These are phyloP conservation scores for Metschnikowia hibisci DNA, from an alignment of 805 yeast genomes.

Conservation along the genomic window DNA sequence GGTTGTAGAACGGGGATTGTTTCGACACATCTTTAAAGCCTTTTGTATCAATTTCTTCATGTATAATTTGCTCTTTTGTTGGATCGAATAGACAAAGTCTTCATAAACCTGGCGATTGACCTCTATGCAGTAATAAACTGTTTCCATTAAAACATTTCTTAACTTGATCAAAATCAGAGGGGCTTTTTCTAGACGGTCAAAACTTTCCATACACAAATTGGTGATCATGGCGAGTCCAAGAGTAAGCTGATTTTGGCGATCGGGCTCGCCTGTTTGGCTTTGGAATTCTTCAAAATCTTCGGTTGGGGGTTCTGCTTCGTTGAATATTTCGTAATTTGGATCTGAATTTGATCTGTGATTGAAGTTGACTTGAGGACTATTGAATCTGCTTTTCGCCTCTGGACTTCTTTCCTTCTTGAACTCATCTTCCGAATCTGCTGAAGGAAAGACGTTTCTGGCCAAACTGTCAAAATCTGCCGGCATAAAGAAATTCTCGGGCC, in stretches of 20 bases:
- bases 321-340: too few species aligned
- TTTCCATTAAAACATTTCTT: slow-evolving; percentile 11
- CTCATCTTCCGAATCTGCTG: too few species aligned
- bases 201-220: slow-evolving; percentile 12
- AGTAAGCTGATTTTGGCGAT: slow-evolving; percentile 4
- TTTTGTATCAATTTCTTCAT: slow-evolving; percentile 11
- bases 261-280: neutral
- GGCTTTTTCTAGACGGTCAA: slow-evolving; percentile 6
- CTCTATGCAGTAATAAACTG: slow-evolving; percentile 13
- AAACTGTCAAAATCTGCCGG: too few species aligned
- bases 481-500: too few species aligned
- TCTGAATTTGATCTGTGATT: too few species aligned
- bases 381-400: too few species aligned
- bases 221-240: slow-evolving; percentile 14
- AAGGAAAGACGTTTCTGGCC: too few species aligned
- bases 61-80: slow-evolving; percentile 8
- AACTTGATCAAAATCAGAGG: slow-evolving; percentile 12
- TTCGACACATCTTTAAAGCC: slow-evolving; percentile 11
- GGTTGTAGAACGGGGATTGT: slow-evolving; percentile 4
- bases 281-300: neutral
- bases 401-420: too few species aligned
- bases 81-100: slow-evolving; percentile 13
- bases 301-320: too few species aligned
- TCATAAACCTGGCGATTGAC: slow-evolving; percentile 11
- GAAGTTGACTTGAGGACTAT: too few species aligned